Evolutionary conservation across 1,284 basidiomycete species (phyloP).

Genomic region (Cryptococcus deneoformans): DNA sequence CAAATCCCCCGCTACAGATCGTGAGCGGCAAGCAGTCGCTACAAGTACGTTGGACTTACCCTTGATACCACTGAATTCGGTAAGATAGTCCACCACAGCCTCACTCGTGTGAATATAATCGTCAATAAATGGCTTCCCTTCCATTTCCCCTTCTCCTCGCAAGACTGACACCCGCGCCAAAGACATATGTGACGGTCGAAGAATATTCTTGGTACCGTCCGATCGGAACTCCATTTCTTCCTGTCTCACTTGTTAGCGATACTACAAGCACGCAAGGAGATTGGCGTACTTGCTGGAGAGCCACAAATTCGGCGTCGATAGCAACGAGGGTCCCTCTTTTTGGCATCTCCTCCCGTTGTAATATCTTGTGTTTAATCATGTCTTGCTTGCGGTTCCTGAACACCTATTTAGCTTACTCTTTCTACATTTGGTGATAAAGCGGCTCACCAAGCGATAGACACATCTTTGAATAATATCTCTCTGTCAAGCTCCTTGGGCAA

Average conservation of each 20-base stretch:
- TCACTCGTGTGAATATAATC: constrained; percentile 97
- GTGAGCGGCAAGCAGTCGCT: neutral
- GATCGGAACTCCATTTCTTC: constrained; percentile 95
- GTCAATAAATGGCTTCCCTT: constrained; percentile 91
- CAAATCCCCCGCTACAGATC: constrained; percentile 73
- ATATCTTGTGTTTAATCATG: constrained; percentile 71
- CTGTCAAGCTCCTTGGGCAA: constrained; percentile 69
- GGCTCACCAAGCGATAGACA: constrained; percentile 74
- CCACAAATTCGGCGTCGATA: constrained; percentile 98
- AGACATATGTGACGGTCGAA: constrained; percentile 86
- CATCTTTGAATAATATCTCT: constrained; percentile 77
- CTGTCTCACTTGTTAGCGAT: constrained; percentile 45
- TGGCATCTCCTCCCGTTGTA: constrained; percentile 75
- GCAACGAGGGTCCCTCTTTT: constrained; percentile 80
- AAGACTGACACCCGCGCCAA: constrained; percentile 93
- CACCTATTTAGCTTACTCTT: neutral
- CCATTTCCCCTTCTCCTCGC: constrained; percentile 74
- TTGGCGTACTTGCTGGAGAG: constrained; percentile 74
- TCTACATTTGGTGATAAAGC: neutral
- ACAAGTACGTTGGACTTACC: constrained; percentile 55
- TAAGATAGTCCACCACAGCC: constrained; percentile 91
- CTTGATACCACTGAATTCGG: constrained; percentile 93
- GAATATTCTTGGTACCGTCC: constrained; percentile 88
- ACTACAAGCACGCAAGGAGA: neutral
- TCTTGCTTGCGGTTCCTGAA: constrained; percentile 68